Percentiles rank a stretch among this genome's conserved stretches.
These are phyloP conservation scores for Trichoderma breve DNA, from an alignment of 2,329 filamentous ascomycete species.

Conservation along the genomic window DNA sequence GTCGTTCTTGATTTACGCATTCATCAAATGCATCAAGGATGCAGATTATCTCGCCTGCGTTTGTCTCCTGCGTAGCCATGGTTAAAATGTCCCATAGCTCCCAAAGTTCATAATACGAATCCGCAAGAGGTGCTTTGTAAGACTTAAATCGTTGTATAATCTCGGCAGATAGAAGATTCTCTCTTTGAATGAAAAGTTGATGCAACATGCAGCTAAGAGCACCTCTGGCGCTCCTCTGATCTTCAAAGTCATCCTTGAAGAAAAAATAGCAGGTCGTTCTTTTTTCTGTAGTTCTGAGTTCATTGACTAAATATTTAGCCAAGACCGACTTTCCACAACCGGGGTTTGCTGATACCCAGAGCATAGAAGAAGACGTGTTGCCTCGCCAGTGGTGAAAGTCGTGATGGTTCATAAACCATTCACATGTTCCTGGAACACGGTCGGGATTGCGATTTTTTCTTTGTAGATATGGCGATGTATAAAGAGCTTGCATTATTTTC, in stretches of 20 bases:
- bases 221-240: slow-evolving; percentile 31
- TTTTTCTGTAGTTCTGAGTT: slow-evolving; percentile 21
- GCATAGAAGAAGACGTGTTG: slow-evolving; percentile 22
- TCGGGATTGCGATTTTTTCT: slow-evolving; percentile 30
- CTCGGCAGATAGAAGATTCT: background rate
- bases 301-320: slow-evolving; percentile 28
- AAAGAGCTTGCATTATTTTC: background rate
- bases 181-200: slow-evolving; percentile 36
- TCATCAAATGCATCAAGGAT: slow-evolving; percentile 43
- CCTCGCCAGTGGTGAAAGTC: slow-evolving; percentile 30
- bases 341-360: slow-evolving; percentile 36
- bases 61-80: background rate
- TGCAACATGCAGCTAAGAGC: slow-evolving; percentile 39
- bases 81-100: background rate
- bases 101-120: slow-evolving; percentile 20
- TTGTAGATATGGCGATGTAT: background rate
- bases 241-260: slow-evolving; percentile 43
- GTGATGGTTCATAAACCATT: slow-evolving; percentile 33
- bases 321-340: slow-evolving; percentile 35
- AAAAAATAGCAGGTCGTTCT: slow-evolving; percentile 42
- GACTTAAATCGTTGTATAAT: background rate
- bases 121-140: background rate
- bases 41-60: slow-evolving; percentile 32
- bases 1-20: slow-evolving; percentile 24
- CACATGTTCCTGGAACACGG: slow-evolving; percentile 32